A percentile compares a stretch with the other conserved stretches of the same genome.
These are phyloP conservation scores for Cucumis hystrix DNA, from an alignment of 306 rosid species.

Conservation along the genomic window DNA sequence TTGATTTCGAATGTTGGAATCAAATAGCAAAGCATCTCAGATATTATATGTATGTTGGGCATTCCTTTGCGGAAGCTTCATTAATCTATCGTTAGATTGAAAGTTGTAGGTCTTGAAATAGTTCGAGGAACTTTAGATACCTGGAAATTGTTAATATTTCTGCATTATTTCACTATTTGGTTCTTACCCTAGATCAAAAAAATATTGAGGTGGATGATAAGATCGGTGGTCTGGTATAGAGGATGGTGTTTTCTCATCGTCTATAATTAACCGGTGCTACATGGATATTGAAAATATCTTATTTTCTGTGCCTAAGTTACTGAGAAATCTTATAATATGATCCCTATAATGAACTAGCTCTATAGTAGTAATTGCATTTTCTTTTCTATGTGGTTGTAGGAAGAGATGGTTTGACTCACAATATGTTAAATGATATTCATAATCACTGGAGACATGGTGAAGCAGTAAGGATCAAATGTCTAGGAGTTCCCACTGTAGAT, in stretches of 20 bases:
- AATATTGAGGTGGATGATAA: neutral
- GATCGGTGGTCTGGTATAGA: neutral
- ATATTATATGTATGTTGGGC: neutral
- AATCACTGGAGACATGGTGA: slow-evolving; percentile 71
- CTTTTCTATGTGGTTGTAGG: slow-evolving; percentile 29
- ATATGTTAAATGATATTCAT: slow-evolving; percentile 78
- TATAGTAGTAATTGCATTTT: neutral
- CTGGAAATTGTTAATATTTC: neutral
- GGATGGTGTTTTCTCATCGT: neutral
- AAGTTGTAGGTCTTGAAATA: neutral
- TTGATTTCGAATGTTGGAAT: neutral
- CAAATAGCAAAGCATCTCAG: neutral
- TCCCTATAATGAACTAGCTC: neutral
- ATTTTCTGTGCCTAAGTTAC: neutral
- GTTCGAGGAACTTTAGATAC: neutral
- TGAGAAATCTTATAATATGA: neutral
- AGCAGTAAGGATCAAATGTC: slow-evolving; percentile 79
- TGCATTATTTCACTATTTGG: neutral
- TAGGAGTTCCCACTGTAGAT: slow-evolving; percentile 89
- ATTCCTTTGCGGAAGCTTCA: neutral
- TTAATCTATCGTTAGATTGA: neutral
- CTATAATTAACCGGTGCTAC: neutral
- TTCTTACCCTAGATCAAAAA: neutral
- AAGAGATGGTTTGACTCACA: slow-evolving; percentile 92
- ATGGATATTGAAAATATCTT: neutral